These are phyloP conservation scores for Aureobasidium pullulans DNA, from an alignment of 2,329 filamentous ascomycete species.

Conservation along the genomic window DNA sequence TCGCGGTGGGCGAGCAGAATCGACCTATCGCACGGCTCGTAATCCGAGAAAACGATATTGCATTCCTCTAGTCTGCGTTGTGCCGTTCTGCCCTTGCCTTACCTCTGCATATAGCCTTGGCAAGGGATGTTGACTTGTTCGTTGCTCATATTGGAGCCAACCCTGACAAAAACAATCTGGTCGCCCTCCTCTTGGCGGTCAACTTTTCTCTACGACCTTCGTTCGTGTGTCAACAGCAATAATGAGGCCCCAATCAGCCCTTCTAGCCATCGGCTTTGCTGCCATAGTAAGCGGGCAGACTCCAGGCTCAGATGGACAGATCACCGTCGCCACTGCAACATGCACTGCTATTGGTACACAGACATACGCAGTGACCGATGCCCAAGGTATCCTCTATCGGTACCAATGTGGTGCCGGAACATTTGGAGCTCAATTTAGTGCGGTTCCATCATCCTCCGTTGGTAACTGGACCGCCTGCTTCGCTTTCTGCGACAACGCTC, in stretches of 20 bases:
- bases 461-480: background rate
- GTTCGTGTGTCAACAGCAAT: background rate
- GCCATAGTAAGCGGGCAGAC: background rate
- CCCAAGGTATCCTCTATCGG: background rate
- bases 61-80: slow-evolving; percentile 1
- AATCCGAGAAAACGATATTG: too few relatives aligned
- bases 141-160: too few relatives aligned
- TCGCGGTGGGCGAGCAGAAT: too few relatives aligned
- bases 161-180: too few relatives aligned
- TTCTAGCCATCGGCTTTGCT: background rate
- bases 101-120: background rate
- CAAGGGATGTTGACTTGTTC: background rate
- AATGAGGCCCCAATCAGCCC: background rate
- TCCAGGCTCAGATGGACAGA: background rate
- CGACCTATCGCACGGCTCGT: too few relatives aligned
- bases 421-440: background rate
- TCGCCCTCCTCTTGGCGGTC: too few relatives aligned
- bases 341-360: background rate
- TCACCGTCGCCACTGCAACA: background rate
- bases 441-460: background rate
- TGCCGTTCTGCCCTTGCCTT: background rate
- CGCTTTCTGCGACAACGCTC: background rate
- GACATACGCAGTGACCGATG: background rate
- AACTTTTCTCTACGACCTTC: too few relatives aligned
- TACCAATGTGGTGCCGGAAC: background rate